Evolutionary conservation across 2,329 filamentous ascomycete genomes (phyloP).

Genomic region (Cordyceps cateniannulata): DNA sequence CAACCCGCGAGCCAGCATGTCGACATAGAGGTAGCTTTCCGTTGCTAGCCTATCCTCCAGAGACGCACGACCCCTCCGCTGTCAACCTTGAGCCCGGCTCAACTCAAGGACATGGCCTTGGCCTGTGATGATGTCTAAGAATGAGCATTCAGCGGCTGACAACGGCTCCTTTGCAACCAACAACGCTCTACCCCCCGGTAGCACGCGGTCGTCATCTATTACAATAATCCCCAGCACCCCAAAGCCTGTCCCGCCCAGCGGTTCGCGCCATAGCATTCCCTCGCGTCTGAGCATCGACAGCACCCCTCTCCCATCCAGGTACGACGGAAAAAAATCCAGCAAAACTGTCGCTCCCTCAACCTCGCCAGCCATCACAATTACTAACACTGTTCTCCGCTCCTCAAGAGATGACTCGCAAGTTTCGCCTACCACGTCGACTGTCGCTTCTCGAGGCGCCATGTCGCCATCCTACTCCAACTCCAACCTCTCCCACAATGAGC

Average conservation of each 20-base stretch:
- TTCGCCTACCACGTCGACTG: slow-evolving; percentile 42
- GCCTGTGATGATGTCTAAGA: slow-evolving; percentile 8
- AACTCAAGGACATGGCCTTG: slow-evolving; percentile 11
- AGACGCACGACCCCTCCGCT: slow-evolving; percentile 11
- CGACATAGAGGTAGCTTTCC: slow-evolving; percentile 1
- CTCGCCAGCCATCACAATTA: not conserved
- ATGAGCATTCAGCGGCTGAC: not conserved
- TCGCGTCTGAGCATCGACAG: slow-evolving; percentile 12
- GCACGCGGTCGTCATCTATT: slow-evolving; percentile 7
- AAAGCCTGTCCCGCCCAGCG: not conserved
- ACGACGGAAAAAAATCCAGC: not conserved
- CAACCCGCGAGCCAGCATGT: slow-evolving; percentile 2
- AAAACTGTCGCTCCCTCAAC: not conserved
- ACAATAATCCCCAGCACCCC: slow-evolving; percentile 7
- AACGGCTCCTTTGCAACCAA: not conserved
- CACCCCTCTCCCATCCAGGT: slow-evolving; percentile 2
- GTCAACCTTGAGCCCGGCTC: slow-evolving; percentile 9
- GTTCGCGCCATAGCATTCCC: slow-evolving; percentile 7
- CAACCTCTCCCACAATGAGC: slow-evolving; percentile 35
- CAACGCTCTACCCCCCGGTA: not conserved
- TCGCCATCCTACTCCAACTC: slow-evolving; percentile 29
- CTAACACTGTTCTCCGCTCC: slow-evolving; percentile 10
- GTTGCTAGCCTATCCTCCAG: slow-evolving; percentile 1
- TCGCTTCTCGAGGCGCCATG: slow-evolving; percentile 36
- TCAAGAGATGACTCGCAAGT: slow-evolving; percentile 37